phyloP scores from a whole-genome alignment of 2,329 filamentous ascomycete species.

The Penicillium digitatum region DNA sequence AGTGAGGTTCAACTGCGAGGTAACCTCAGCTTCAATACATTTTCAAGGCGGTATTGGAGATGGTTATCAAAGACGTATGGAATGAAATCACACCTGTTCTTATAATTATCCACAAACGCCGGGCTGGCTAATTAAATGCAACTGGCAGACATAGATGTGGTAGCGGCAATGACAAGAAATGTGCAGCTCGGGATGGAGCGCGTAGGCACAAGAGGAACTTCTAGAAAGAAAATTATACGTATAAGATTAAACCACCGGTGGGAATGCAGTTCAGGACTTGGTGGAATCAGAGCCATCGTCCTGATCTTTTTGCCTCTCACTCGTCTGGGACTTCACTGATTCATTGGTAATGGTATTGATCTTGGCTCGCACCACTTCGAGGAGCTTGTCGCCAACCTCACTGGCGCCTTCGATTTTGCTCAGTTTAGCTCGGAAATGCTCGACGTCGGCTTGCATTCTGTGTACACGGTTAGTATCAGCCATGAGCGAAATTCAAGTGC shows the following conservation, averaged over 20 bases:
- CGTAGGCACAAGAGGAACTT: not conserved
- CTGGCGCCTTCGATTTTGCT: constrained; percentile 75
- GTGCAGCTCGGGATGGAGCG: constrained; percentile 11
- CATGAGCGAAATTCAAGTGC: no score
- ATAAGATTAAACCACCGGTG: not conserved
- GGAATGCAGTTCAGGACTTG: constrained; percentile 9
- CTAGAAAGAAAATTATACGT: constrained; percentile 14
- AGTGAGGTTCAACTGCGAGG: no score
- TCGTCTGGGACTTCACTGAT: constrained; percentile 6
- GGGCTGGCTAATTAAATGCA: constrained; percentile 21
- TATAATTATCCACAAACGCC: constrained; percentile 16
- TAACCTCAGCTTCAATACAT: no score
- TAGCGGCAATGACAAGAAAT: constrained; percentile 9
- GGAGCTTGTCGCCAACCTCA: constrained; percentile 66
- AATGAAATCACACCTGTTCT: not conserved
- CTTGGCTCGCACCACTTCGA: constrained; percentile 47
- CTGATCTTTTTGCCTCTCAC: constrained; percentile 8
- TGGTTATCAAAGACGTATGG: no score
- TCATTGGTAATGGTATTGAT: constrained; percentile 24
- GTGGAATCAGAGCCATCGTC: constrained; percentile 14
- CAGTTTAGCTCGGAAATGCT: constrained; percentile 67
- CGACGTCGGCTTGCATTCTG: constrained; percentile 73
- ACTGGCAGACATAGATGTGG: constrained; percentile 13
- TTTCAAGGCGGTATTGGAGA: no score
- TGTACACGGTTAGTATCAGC: constrained; percentile 11